Conservation (phyloP, 179 eudicot species). For the Sideroxylon spinosum region DNA sequence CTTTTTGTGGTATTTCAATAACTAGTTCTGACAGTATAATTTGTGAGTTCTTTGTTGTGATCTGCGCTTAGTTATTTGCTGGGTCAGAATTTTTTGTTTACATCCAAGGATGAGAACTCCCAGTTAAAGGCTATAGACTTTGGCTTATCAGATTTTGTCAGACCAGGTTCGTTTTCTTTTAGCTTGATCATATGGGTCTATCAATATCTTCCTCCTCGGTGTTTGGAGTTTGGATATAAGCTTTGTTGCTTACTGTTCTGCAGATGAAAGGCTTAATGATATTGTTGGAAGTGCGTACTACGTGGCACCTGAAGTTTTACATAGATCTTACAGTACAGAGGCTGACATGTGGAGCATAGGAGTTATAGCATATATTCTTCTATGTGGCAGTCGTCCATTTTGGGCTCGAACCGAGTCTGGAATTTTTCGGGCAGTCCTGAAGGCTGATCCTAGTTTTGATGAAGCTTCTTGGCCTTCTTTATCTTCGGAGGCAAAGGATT, state of each 20-base stretch:
- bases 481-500: slow-evolving; percentile 54
- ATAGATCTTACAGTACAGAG: slow-evolving; percentile 50
- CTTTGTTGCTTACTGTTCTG: slow-evolving; percentile 1
- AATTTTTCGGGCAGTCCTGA: slow-evolving; percentile 49
- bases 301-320: slow-evolving; percentile 67
- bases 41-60: neutral
- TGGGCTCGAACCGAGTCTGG: slow-evolving; percentile 70
- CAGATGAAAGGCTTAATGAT: slow-evolving; percentile 55
- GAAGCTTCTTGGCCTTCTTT: slow-evolving; percentile 58
- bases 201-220: slow-evolving; percentile 5
- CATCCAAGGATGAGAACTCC: slow-evolving; percentile 46
- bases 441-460: slow-evolving; percentile 50
- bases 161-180: slow-evolving; percentile 39
- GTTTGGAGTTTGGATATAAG: neutral
- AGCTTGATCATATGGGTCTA: neutral
- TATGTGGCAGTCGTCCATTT: slow-evolving; percentile 66
- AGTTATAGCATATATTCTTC: slow-evolving; percentile 54
- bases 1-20: neutral
- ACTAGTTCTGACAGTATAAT: neutral
- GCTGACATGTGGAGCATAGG: slow-evolving; percentile 68
- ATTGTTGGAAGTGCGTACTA: slow-evolving; percentile 68
- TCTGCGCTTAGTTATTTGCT: slow-evolving; percentile 18
- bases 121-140: slow-evolving; percentile 57
- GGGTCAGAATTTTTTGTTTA: slow-evolving; percentile 50
- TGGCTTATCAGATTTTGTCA: slow-evolving; percentile 57